phyloP scores from a whole-genome alignment of 2,329 filamentous ascomycete genomes.

The Ceratocystis albifundus region DNA sequence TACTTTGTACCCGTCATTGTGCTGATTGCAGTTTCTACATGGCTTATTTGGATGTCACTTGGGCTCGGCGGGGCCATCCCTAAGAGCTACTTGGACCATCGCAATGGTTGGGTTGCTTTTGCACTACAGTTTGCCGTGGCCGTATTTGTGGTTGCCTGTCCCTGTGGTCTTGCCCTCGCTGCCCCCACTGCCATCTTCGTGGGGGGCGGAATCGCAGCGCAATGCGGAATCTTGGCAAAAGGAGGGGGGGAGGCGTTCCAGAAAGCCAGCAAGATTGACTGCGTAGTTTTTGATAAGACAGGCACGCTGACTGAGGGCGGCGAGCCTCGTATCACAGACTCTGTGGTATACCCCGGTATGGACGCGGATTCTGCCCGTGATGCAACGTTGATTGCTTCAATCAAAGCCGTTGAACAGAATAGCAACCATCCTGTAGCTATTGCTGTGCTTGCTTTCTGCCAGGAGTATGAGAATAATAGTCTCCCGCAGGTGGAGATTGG shows the following conservation, averaged over 20 bases:
- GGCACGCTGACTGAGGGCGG: conserved; percentile 67
- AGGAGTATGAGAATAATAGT: conserved; percentile 26
- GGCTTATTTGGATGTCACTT: conserved; percentile 58
- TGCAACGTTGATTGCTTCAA: conserved; percentile 38
- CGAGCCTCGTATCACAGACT: conserved; percentile 56
- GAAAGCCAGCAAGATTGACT: conserved; percentile 65
- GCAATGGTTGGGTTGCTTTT: conserved; percentile 59
- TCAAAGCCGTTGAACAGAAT: conserved; percentile 54
- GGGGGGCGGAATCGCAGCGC: conserved; percentile 66
- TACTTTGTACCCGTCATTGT: conserved; percentile 69
- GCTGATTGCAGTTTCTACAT: conserved; percentile 56
- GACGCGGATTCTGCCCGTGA: conserved; percentile 24
- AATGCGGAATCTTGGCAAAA: conserved; percentile 69
- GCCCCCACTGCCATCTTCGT: conserved; percentile 79
- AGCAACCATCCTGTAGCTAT: conserved; percentile 66
- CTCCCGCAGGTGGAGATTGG: conserved; percentile 28
- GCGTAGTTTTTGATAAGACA: conserved; percentile 81
- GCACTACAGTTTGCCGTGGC: conserved; percentile 73
- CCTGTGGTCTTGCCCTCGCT: conserved; percentile 73
- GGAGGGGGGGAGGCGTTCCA: conserved; percentile 79
- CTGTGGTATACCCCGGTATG: conserved; percentile 32
- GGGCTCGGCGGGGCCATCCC: conserved; percentile 50
- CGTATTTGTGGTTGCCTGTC: conserved; percentile 78
- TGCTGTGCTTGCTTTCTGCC: conserved; percentile 55
- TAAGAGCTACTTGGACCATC: conserved; percentile 42